These are phyloP conservation scores for Prunus armeniaca DNA, from an alignment of 306 rosid species.

Conservation along the genomic window DNA sequence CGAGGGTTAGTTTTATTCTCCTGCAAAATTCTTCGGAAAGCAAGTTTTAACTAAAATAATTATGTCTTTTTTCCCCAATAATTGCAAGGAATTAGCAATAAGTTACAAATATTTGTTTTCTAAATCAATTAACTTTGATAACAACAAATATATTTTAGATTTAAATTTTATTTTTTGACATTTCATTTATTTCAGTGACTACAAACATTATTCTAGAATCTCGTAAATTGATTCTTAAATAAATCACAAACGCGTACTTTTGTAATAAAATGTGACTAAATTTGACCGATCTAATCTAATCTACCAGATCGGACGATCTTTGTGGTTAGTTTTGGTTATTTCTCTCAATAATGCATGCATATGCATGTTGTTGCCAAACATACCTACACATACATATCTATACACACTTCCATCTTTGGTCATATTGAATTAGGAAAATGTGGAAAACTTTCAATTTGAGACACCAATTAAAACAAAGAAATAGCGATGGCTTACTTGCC, in stretches of 20 bases:
- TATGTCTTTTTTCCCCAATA: too few species aligned
- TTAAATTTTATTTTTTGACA: too few species aligned
- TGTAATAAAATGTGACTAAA: too few species aligned
- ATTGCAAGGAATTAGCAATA: not conserved
- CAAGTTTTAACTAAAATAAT: not conserved
- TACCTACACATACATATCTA: not conserved
- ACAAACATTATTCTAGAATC: not conserved
- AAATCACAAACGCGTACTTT: not conserved
- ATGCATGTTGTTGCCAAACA: not conserved
- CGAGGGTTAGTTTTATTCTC: not conserved
- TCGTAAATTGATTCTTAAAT: not conserved
- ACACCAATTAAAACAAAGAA: not conserved
- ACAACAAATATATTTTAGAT: too few species aligned
- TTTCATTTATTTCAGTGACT: not conserved
- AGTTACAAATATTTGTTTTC: not conserved
- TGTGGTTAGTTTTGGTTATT: not conserved
- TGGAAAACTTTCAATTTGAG: conserved; percentile 28
- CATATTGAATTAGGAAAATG: not conserved
- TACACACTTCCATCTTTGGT: not conserved
- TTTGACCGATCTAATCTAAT: too few species aligned
- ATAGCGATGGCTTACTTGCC: conserved; percentile 37
- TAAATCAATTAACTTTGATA: too few species aligned
- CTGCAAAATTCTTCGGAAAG: not conserved
- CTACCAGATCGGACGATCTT: not conserved
- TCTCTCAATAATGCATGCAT: not conserved